Base-by-base conservation (phyloP, 495 filamentous ascomycete species). In the Penicillium verhagenii region DNA sequence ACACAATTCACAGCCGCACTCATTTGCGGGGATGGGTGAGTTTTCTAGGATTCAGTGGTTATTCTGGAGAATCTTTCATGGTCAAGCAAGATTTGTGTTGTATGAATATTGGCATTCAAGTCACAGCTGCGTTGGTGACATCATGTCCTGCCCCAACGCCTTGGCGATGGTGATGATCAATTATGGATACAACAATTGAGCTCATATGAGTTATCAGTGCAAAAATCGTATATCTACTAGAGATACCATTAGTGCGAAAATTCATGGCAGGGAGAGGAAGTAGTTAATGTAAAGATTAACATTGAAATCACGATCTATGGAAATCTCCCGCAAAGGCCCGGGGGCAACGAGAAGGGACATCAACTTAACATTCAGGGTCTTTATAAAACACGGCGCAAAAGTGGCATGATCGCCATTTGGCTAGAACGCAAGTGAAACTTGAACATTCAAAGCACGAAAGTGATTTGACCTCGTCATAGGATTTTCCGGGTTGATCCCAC, bases 401-500 rank as follows among this genome's bases (percentile, higher is more conserved):
- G 26, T 28, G 26, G 33, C 4, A 21, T 8, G 16, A 37, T 33
- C 31, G 9, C 9, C 38, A 37, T 24, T n/a, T 31, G 47, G 11
- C 18, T 24, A 25, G 11, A 25, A 18, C 21, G 20, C 33, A 26
- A 19, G 39, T 39, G 35, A 45, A 38, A n/a, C n/a, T n/a, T n/a
- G n/a, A n/a, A 38, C 31, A 37, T 16, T 31, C 3, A 11, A 35
- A 7, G 7, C 18, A 49, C 47, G 16, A 14, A 50, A 10, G 20
- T 19, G 13, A 21, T 39, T 47, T 52, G 45, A 16, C 39, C 50
- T 58, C 59, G 62, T 62, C 64, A 64, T 61, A 26, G 8, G 37
- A 52, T 66, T 64, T 42, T 58, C n/a, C 55, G 42, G 59, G 47
- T 59, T 59, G 21, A 31, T 44, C 31, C 42, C 13, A 44, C 54